phyloP scores from a whole-genome alignment of 768 basidiomycete genomes.

The Pulveroboletus frians region DNA sequence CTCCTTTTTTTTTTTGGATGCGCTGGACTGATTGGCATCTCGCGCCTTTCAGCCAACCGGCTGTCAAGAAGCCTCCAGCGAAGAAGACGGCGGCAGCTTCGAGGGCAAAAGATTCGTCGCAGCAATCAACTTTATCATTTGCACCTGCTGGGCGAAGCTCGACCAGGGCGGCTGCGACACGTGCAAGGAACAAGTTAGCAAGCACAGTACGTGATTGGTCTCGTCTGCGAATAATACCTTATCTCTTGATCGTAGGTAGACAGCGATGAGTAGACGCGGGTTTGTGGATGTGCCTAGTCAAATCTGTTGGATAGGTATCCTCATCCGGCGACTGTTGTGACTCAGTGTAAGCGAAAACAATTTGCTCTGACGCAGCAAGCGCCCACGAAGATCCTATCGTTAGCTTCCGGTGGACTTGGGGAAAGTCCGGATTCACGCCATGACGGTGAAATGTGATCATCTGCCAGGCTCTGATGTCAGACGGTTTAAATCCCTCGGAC shows the following conservation, averaged over 20 bases:
- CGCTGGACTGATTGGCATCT: conserved; percentile 16
- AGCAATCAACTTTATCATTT: conserved; percentile 54
- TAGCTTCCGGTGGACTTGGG: background rate
- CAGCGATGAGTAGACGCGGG: conserved; percentile 23
- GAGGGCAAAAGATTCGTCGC: conserved; percentile 25
- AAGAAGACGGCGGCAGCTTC: conserved; percentile 39
- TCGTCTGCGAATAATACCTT: background rate
- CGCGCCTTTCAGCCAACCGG: conserved; percentile 28
- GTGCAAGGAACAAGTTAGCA: conserved; percentile 59
- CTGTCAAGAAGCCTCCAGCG: conserved; percentile 50
- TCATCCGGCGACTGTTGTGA: background rate
- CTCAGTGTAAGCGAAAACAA: background rate
- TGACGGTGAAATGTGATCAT: background rate
- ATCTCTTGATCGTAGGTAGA: conserved; percentile 15
- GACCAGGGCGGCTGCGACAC: conserved; percentile 64
- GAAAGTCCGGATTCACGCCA: background rate
- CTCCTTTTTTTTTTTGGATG: conserved; percentile 20
- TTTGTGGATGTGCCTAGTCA: background rate
- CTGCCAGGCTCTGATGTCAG: background rate
- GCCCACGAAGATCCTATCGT: background rate
- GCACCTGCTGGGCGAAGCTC: conserved; percentile 53
- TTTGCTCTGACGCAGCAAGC: background rate
- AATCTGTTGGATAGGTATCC: background rate
- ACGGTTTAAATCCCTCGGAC: background rate
- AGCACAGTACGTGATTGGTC: conserved; percentile 32